phyloP scores from a whole-genome alignment of 2,329 filamentous ascomycete species.

The Grosmannia huntii region DNA sequence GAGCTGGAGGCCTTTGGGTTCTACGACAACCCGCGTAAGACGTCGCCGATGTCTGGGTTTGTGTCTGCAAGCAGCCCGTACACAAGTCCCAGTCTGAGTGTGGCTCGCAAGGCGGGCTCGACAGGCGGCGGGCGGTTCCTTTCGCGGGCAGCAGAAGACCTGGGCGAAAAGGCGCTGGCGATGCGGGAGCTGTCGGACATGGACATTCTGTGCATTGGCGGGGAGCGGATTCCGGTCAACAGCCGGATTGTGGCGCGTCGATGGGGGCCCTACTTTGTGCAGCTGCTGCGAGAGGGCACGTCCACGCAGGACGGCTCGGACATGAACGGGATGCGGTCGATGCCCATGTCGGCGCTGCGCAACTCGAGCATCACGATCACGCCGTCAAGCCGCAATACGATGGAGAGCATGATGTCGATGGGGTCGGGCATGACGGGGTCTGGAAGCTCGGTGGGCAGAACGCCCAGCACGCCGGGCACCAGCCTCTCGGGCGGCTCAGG shows the following conservation, averaged over 20 bases:
- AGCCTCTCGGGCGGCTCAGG: slow-evolving; percentile 24
- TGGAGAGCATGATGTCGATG: slow-evolving; percentile 35
- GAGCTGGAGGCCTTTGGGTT: slow-evolving; percentile 95
- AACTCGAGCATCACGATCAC: slow-evolving; percentile 83
- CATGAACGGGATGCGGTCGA: slow-evolving; percentile 59
- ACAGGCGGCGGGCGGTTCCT: slow-evolving; percentile 66
- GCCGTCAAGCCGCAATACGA: slow-evolving; percentile 41
- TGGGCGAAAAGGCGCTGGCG: slow-evolving; percentile 68
- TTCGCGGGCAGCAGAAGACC: slow-evolving; percentile 66
- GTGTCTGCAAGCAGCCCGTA: slow-evolving; percentile 67
- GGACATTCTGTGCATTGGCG: slow-evolving; percentile 86
- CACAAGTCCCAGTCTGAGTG: slow-evolving; percentile 41
- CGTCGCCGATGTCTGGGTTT: slow-evolving; percentile 67
- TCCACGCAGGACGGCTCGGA: slow-evolving; percentile 61
- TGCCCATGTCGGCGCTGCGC: slow-evolving; percentile 46
- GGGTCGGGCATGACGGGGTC: slow-evolving; percentile 22
- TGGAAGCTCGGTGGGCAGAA: slow-evolving; percentile 20
- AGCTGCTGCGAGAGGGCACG: slow-evolving; percentile 72
- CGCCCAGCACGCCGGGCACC: slow-evolving; percentile 31
- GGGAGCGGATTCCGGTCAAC: slow-evolving; percentile 86
- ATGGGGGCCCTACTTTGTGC: slow-evolving; percentile 95
- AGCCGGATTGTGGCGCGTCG: slow-evolving; percentile 75
- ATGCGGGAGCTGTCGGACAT: slow-evolving; percentile 87
- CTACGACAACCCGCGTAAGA: slow-evolving; percentile 85
- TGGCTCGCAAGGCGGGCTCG: slow-evolving; percentile 46